Evolutionary conservation across 176 grass and related monocot genomes (phyloP).

Genomic region (Neostapfia colusana): DNA sequence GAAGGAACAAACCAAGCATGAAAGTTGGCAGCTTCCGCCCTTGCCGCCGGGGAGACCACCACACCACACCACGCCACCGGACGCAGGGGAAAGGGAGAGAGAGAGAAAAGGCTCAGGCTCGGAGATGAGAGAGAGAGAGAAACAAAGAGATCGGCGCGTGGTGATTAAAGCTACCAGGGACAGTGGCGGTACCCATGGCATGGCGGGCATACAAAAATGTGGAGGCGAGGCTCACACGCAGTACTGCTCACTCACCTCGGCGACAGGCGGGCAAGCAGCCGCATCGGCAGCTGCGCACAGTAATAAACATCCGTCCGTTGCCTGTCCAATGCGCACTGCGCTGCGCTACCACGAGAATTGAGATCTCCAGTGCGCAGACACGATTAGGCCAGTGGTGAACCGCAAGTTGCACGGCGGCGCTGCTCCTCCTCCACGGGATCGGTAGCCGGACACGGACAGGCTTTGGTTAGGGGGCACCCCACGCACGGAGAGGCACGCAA

Average conservation of each 20-base stretch:
- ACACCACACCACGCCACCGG: neutral
- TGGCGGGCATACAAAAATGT: conserved; percentile 18
- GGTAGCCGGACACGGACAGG: too few species aligned
- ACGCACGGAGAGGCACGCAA: too few species aligned
- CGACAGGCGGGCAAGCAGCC: too few species aligned
- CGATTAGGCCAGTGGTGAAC: too few species aligned
- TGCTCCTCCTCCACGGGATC: too few species aligned
- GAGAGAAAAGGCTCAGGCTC: too few species aligned
- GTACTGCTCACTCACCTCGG: conserved; percentile 7
- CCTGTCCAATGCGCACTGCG: too few species aligned
- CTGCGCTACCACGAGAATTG: too few species aligned
- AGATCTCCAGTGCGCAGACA: too few species aligned
- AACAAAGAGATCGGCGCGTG: neutral
- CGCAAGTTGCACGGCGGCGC: too few species aligned
- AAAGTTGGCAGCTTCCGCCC: conserved; percentile 53
- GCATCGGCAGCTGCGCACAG: neutral
- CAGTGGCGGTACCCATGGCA: conserved; percentile 22
- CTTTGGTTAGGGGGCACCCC: too few species aligned
- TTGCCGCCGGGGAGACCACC: conserved; percentile 42
- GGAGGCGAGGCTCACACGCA: neutral
- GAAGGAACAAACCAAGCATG: conserved; percentile 23
- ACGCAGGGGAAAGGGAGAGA: neutral
- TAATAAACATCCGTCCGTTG: conserved; percentile 2
- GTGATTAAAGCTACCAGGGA: conserved; percentile 21
- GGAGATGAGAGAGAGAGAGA: too few species aligned